These are phyloP conservation scores for Hericium alpestre DNA, from an alignment of 768 basidiomycete genomes.

Conservation along the genomic window DNA sequence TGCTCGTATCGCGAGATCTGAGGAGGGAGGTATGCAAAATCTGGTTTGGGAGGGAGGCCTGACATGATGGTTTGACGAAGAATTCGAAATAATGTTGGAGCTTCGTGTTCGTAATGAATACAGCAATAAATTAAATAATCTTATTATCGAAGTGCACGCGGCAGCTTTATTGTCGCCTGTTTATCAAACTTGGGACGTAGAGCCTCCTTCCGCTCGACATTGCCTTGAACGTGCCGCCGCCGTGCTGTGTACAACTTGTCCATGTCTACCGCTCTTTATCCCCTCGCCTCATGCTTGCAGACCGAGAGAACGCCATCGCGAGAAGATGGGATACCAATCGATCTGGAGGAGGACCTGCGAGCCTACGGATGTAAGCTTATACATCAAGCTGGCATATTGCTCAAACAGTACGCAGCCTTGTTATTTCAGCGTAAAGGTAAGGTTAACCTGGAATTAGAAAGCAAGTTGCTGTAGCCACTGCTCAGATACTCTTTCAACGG, in stretches of 20 bases:
- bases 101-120: not conserved
- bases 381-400: slow-evolving; percentile 84
- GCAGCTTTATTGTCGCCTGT: too few species aligned
- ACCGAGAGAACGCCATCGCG: slow-evolving; percentile 71
- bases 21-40: slow-evolving; percentile 18
- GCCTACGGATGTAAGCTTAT: slow-evolving; percentile 91
- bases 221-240: too few species aligned
- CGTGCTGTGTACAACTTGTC: slow-evolving; percentile 11
- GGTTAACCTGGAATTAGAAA: slow-evolving; percentile 42
- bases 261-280: slow-evolving; percentile 37
- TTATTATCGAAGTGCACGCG: too few species aligned
- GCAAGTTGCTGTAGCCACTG: slow-evolving; percentile 93
- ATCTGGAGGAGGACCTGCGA: slow-evolving; percentile 81
- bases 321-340: slow-evolving; percentile 70
- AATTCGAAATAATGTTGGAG: not conserved
- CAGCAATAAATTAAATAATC: too few species aligned
- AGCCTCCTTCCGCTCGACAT: too few species aligned
- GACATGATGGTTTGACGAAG: slow-evolving; percentile 14
- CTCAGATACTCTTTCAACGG: slow-evolving; percentile 90
- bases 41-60: slow-evolving; percentile 23
- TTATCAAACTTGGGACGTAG: too few species aligned
- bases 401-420: slow-evolving; percentile 62
- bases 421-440: slow-evolving; percentile 1
- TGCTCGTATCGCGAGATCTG: slow-evolving; percentile 1
- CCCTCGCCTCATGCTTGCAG: slow-evolving; percentile 74